A percentile compares a stretch with the other conserved stretches of the same genome.
Conservation (phyloP, 2,329 filamentous ascomycete species). For the Aspergillus intermedius region DNA sequence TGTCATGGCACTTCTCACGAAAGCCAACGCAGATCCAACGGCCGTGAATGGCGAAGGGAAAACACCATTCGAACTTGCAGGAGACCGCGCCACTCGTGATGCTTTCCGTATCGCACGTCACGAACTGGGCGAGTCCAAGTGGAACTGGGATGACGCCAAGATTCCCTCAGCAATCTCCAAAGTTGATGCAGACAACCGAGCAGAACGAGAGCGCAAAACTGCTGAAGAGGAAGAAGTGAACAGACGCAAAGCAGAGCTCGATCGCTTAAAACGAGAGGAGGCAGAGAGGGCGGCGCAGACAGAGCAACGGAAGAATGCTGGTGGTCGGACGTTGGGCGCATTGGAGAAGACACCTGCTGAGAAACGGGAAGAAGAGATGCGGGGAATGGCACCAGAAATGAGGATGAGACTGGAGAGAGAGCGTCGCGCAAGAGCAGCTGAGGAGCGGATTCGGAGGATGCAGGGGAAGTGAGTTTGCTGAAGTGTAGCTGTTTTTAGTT, state of each 20-base stretch:
- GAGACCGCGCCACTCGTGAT: slow-evolving; percentile 78
- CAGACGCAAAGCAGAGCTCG: slow-evolving; percentile 66
- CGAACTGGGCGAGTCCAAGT: slow-evolving; percentile 69
- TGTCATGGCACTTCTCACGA: slow-evolving; percentile 68
- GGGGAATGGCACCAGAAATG: slow-evolving; percentile 84
- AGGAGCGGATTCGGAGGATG: slow-evolving; percentile 72
- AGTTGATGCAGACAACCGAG: slow-evolving; percentile 63
- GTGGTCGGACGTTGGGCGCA: slow-evolving; percentile 51
- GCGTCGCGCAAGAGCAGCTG: slow-evolving; percentile 80
- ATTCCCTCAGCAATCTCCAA: slow-evolving; percentile 67
- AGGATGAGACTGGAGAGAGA: slow-evolving; percentile 78
- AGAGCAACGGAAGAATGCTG: slow-evolving; percentile 46
- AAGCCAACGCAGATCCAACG: slow-evolving; percentile 68
- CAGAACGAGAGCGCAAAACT: slow-evolving; percentile 63
- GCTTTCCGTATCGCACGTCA: slow-evolving; percentile 83
- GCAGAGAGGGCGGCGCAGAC: slow-evolving; percentile 29
- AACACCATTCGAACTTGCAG: slow-evolving; percentile 77
- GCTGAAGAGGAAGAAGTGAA: slow-evolving; percentile 62
- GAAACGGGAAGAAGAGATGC: slow-evolving; percentile 71
- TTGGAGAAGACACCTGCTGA: slow-evolving; percentile 71
- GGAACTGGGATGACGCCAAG: slow-evolving; percentile 70
- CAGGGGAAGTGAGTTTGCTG: slow-evolving; percentile 32
- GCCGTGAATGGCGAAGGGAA: slow-evolving; percentile 67
- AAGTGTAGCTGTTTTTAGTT: neutral
- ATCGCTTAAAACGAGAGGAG: slow-evolving; percentile 63